A percentile compares a stretch with the other conserved stretches of the same genome.
Conservation (phyloP, 345 rosid species). For the Eucalyptus globulus region DNA sequence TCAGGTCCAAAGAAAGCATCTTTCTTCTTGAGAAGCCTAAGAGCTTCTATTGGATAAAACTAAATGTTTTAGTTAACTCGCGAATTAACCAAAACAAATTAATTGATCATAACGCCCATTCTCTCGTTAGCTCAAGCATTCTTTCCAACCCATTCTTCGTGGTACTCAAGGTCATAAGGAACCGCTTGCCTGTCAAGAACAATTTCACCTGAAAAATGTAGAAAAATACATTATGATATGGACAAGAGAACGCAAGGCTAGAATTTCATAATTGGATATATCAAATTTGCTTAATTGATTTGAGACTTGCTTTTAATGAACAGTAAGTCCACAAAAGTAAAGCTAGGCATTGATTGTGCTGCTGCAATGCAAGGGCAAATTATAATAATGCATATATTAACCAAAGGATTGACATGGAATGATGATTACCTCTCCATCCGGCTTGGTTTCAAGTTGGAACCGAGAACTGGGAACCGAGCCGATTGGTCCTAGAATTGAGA, state of each 20-base stretch:
- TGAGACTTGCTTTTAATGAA: background rate
- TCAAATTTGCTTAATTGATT: background rate
- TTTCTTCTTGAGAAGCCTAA: too few relatives aligned
- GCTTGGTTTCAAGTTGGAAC: accelerated
- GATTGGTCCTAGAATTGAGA: background rate
- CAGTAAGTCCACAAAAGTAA: background rate
- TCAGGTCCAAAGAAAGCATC: too few relatives aligned
- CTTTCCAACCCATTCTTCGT: slow-evolving; percentile 91
- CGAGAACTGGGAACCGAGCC: accelerated
- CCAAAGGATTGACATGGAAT: background rate
- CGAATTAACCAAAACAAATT: background rate
- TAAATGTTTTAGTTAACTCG: background rate
- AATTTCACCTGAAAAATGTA: slow-evolving; percentile 42
- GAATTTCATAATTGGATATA: background rate
- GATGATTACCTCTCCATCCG: accelerated
- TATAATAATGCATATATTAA: background rate
- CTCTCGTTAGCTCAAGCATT: slow-evolving; percentile 64
- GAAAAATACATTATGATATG: background rate
- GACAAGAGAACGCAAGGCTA: background rate
- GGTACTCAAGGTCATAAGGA: slow-evolving; percentile 87
- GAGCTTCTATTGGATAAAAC: too few relatives aligned
- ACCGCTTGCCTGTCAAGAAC: slow-evolving; percentile 81
- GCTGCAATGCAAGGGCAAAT: background rate
- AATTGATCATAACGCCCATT: slow-evolving; percentile 35
- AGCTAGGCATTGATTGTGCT: background rate